Base-by-base conservation (phyloP, 208 protist species). In the Acanthamoeba sp. region DNA sequence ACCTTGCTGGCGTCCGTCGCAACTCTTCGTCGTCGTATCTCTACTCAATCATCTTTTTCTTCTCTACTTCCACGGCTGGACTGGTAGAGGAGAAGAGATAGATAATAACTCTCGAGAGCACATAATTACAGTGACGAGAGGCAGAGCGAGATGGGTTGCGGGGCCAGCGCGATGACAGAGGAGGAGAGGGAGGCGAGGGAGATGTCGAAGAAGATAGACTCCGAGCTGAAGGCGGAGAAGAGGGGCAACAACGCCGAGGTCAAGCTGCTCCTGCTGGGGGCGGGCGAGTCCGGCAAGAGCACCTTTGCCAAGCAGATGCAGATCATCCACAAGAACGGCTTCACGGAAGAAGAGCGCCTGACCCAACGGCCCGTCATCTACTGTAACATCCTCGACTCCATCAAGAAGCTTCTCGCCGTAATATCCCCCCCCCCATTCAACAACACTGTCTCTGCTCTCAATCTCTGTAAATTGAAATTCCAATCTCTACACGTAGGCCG, bases 221-320 rank as follows among this genome's bases (percentile, higher is more conserved):
- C 62, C n/a, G 48, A 95, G 64, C 29, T 94, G 55, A 94, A 78
- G 42, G 82, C 9, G 59, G 87, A 90, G n/a, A 95, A 94, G 88
- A 50, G 16, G 12, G n/a, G 18, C 27, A 4, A 34, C 34, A 7
- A 7, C 12, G 55, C 9, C 12, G 93, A 95, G 40, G 93, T 95
- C 16, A 91, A 93, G 64, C 93, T 95, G 14, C 66, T 95, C 24
- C 88, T 95, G 5, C 69, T 95, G 16, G 93, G 95, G 14, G 89
- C 96, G 59, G 96, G 96, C 40, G 96, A 97, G 93, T 97, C 95
- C 36, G 96, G 96, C 32, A 97, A 97, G 94, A 91, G 69, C 20
- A 97, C 96, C 22, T 96, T 97, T 29, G 94, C 95, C 85, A 97
- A 97, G 84, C 96, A 97, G 94, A 97, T 97, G 96, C 95, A 97